A percentile compares a stretch with the other conserved stretches of the same genome.
These are phyloP conservation scores for Diaporthe sp. DNA, from an alignment of 2,329 filamentous ascomycete species.

Conservation along the genomic window DNA sequence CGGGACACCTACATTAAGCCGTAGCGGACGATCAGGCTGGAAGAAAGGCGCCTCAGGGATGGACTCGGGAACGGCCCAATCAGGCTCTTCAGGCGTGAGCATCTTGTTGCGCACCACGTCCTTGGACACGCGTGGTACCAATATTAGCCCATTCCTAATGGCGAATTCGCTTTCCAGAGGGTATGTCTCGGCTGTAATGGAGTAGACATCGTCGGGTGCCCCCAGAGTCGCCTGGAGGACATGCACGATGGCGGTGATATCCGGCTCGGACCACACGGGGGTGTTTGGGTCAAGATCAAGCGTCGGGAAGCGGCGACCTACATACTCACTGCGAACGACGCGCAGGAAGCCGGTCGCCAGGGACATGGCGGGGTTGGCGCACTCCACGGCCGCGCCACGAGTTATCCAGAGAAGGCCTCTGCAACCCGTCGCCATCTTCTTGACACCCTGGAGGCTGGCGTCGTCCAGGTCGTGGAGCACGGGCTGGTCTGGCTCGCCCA, in stretches of 20 bases:
- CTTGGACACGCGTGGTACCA: slow-evolving; percentile 45
- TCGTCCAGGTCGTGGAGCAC: slow-evolving; percentile 42
- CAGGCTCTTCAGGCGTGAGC: not conserved
- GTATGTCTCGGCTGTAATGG: not conserved
- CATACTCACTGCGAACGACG: slow-evolving; percentile 39
- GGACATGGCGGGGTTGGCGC: slow-evolving; percentile 38
- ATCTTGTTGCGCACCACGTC: slow-evolving; percentile 35
- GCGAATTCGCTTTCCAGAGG: slow-evolving; percentile 49
- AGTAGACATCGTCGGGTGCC: not conserved
- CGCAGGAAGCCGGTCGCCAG: slow-evolving; percentile 42
- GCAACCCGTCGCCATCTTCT: slow-evolving; percentile 40
- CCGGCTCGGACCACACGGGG: not conserved
- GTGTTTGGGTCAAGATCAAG: slow-evolving; percentile 39
- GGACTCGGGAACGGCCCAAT: not conserved
- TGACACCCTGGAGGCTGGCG: slow-evolving; percentile 33
- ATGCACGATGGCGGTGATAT: slow-evolving; percentile 18
- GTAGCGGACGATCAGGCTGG: not conserved
- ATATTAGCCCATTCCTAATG: slow-evolving; percentile 43
- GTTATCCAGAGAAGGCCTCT: slow-evolving; percentile 41
- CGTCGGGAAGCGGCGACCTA: slow-evolving; percentile 37
- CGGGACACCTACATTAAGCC: slow-evolving; percentile 37
- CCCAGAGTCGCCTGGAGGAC: not conserved
- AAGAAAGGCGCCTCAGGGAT: not conserved
- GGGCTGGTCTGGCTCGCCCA: slow-evolving; percentile 45
- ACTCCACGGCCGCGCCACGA: slow-evolving; percentile 32